phyloP scores from a whole-genome alignment of 2,329 filamentous ascomycete species.

The Rhynchosporium agropyri region DNA sequence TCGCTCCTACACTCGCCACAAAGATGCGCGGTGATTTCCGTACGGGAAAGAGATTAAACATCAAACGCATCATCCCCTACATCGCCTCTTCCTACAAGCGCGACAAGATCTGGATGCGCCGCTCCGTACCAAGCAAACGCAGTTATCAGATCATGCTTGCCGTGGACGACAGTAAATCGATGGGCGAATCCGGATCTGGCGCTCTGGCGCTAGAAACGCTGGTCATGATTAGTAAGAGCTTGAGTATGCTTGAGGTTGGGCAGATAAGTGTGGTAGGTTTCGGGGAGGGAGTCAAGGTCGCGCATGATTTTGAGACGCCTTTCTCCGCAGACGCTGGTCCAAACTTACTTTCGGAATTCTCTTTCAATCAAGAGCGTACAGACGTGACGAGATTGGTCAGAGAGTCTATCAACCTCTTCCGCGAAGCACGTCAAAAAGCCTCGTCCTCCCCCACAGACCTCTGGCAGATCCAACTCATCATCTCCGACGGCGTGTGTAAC shows the following conservation, averaged over 20 bases:
- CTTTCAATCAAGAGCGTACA: constrained; percentile 82
- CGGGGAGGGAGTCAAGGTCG: constrained; percentile 79
- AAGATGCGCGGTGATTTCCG: constrained; percentile 97
- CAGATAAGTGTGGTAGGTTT: constrained; percentile 93
- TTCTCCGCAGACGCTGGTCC: constrained; percentile 82
- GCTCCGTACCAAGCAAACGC: constrained; percentile 87
- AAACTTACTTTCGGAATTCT: constrained; percentile 82
- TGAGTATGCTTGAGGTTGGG: constrained; percentile 92
- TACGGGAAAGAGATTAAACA: constrained; percentile 96
- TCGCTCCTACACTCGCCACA: constrained; percentile 90
- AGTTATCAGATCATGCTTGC: constrained; percentile 97
- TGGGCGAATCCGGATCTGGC: constrained; percentile 79
- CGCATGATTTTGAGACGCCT: constrained; percentile 81
- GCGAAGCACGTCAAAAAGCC: constrained; percentile 64
- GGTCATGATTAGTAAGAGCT: constrained; percentile 82
- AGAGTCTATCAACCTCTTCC: constrained; percentile 79
- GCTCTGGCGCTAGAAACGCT: constrained; percentile 90
- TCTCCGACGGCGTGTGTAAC: constrained; percentile 92
- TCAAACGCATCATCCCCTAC: constrained; percentile 99
- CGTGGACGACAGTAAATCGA: constrained; percentile 92
- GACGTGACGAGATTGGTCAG: constrained; percentile 80
- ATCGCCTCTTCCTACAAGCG: constrained; percentile 98
- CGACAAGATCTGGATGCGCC: constrained; percentile 99
- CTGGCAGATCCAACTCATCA: constrained; percentile 92
- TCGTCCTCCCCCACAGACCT: constrained; percentile 65